Base-by-base conservation (phyloP, 2,329 filamentous ascomycete species). In the Penicillium palitans region DNA sequence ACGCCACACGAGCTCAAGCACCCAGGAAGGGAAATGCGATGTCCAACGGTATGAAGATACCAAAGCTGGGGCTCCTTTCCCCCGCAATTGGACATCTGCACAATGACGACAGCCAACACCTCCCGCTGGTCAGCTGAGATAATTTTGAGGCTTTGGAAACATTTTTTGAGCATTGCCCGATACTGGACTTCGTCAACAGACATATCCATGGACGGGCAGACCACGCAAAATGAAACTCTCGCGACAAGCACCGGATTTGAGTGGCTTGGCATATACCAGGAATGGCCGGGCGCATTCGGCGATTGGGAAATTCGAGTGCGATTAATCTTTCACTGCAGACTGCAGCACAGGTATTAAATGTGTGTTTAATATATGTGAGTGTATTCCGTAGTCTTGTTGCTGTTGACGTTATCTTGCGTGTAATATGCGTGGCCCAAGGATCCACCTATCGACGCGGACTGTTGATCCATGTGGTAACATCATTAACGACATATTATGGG, bases 101-200 rank as follows among this genome's bases (percentile, higher is more conserved):
- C 31, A 52, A 61, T 64, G 62, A 64, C 62, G 59, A 42, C 44
- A 55, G 52, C 49, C 52, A 58, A 46, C 33, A 39, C 27, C 17
- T n/a, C 42, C 31, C 29, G 21, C 6, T 24, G 44, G 59, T 64
- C 62, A 64, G 50, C 54, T 61, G 61, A 63, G 62, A 57, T 17
- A 49, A 24, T 19, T 19, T 31, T 15, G n/a, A 15, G 27, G 2
- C 24, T 12, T 42, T 52, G 15, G 9, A 37, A 21, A 31, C 19
- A 61, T 53, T 24, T 53, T 46, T 44, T 48, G 44, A 52, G 31
- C n/a, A 37, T 17, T 35, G 37, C 40, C 17, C 10, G 25, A 50
- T 27, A 55, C 41, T 41, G 7, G 4, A 13, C 54, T 17, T 27
- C 45, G 29, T n/a, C 33, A 21, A 5, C 29, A 53, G 13, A 47